phyloP scores from a whole-genome alignment of 805 yeast species.

The Hanseniaspora vineae region DNA sequence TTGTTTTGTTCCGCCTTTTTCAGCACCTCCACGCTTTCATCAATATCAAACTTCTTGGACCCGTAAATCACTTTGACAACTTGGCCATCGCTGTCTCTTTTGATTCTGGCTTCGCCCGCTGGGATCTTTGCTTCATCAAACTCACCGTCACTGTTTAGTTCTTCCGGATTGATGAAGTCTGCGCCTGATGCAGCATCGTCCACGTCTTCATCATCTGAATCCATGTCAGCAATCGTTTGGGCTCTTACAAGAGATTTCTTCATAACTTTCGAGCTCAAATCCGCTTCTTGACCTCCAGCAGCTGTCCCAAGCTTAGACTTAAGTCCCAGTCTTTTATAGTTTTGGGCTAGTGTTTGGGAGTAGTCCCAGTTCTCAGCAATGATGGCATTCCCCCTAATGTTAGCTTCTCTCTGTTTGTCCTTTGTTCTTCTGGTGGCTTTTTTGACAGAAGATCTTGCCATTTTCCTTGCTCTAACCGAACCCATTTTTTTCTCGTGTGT shows the following conservation, averaged over 20 bases:
- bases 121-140: slow-evolving; percentile 43
- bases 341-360: slow-evolving; percentile 67
- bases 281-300: slow-evolving; percentile 74
- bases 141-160: slow-evolving; percentile 21
- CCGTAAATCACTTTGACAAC: slow-evolving; percentile 62
- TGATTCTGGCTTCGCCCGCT: slow-evolving; percentile 66
- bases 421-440: slow-evolving; percentile 61
- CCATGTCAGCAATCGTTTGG: slow-evolving; percentile 18
- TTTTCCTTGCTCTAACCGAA: slow-evolving; percentile 77
- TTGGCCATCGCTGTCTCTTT: slow-evolving; percentile 57
- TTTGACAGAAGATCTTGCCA: slow-evolving; percentile 55
- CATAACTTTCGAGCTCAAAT: slow-evolving; percentile 28
- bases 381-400: slow-evolving; percentile 60
- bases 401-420: slow-evolving; percentile 55
- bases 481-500: slow-evolving; percentile 25
- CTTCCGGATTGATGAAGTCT: slow-evolving; percentile 13
- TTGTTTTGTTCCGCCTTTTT: slow-evolving; percentile 15
- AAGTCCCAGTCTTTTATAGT: slow-evolving; percentile 74
- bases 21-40: slow-evolving; percentile 21
- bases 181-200: slow-evolving; percentile 8
- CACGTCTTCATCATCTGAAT: slow-evolving; percentile 15
- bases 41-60: slow-evolving; percentile 28
- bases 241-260: slow-evolving; percentile 22
- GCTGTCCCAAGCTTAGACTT: slow-evolving; percentile 48
- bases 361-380: slow-evolving; percentile 89